phyloP scores from a whole-genome alignment of 306 rosid genomes.

The Corylus avellana region DNA sequence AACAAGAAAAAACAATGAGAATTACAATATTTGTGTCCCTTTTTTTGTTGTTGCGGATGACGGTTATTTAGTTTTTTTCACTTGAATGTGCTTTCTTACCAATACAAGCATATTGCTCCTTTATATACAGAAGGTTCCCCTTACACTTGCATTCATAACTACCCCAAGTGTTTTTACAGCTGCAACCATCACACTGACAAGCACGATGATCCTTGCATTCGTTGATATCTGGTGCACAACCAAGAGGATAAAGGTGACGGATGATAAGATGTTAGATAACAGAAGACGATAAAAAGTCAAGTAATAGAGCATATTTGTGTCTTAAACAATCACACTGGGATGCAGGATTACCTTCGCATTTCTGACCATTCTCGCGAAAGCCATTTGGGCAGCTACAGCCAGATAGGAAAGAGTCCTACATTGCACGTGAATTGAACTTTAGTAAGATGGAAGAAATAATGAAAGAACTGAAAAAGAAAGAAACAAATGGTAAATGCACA shows the following conservation, averaged over 20 bases:
- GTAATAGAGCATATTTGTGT: neutral
- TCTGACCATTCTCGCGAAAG: slow-evolving; percentile 66
- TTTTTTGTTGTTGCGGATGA: neutral
- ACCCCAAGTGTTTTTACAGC: slow-evolving; percentile 61
- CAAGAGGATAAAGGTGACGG: neutral
- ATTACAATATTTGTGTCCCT: neutral
- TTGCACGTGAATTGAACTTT: slow-evolving; percentile 12
- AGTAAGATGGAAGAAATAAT: slow-evolving; percentile 14
- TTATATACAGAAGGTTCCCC: slow-evolving; percentile 44
- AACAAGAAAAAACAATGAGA: neutral
- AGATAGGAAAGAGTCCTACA: slow-evolving; percentile 56
- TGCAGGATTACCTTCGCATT: slow-evolving; percentile 64
- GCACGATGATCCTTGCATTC: slow-evolving; percentile 47
- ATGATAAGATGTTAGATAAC: neutral
- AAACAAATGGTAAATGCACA: neutral
- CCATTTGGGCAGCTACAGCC: slow-evolving; percentile 82
- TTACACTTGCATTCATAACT: slow-evolving; percentile 57
- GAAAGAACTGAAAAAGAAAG: neutral
- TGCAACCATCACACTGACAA: slow-evolving; percentile 56
- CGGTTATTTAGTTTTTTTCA: neutral
- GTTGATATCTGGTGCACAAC: slow-evolving; percentile 43
- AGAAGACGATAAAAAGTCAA: neutral
- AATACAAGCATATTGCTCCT: slow-evolving; percentile 52
- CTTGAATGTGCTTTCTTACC: slow-evolving; percentile 31
- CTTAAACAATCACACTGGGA: slow-evolving; percentile 7